Percentiles rank a stretch among this genome's conserved stretches.
Conservation (phyloP, 78 protist genomes). For the Dictyostelium capitatum region DNA sequence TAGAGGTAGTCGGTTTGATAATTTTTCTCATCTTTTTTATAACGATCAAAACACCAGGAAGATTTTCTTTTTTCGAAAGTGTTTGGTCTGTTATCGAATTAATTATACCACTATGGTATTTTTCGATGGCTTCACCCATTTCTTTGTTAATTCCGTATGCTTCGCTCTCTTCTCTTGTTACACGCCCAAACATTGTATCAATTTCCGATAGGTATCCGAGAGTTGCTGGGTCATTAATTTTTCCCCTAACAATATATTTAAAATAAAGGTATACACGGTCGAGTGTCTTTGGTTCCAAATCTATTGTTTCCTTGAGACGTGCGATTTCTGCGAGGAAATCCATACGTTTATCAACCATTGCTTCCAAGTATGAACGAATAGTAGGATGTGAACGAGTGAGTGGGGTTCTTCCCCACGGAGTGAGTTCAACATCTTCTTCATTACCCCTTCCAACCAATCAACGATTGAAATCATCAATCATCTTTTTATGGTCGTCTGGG, state of each 20-base stretch:
- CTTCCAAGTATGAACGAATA: background rate
- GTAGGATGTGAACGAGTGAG: background rate
- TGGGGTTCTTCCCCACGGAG: background rate
- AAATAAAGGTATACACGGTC: background rate
- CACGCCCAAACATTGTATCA: background rate
- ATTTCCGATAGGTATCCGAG: background rate
- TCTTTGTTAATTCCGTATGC: background rate
- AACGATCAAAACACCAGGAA: background rate
- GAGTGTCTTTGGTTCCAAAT: background rate
- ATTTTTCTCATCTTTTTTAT: background rate
- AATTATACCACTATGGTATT: background rate
- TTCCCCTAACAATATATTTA: background rate
- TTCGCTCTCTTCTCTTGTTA: background rate
- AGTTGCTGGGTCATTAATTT: background rate
- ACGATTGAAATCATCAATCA: conserved; percentile 1
- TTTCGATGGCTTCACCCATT: background rate
- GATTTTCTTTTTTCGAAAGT: background rate
- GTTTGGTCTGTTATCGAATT: no score
- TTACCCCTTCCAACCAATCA: background rate
- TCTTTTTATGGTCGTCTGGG: background rate
- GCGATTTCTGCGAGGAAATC: background rate
- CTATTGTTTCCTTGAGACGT: background rate
- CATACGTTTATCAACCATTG: background rate
- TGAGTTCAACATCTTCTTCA: background rate
- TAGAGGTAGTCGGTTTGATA: background rate